Percentiles rank a stretch among this genome's conserved stretches.
These are phyloP conservation scores for Fusarium miscanthi DNA, from an alignment of 2,329 filamentous ascomycete species.

Conservation along the genomic window DNA sequence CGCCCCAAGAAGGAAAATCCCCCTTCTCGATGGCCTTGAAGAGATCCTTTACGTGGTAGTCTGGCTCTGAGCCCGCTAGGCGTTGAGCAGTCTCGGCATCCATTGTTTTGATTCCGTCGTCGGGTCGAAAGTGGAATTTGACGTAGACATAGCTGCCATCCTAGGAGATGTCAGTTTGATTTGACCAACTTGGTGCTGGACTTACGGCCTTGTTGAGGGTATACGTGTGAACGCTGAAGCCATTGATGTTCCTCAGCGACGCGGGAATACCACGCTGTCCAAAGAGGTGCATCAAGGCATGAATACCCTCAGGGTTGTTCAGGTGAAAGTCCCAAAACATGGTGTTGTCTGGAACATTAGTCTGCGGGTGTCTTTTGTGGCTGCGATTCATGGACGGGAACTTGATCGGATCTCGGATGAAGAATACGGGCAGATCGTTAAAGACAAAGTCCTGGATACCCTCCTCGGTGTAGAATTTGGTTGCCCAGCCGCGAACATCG, in stretches of 20 bases:
- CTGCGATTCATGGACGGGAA: slow-evolving; percentile 59
- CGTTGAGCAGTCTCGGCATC: slow-evolving; percentile 52
- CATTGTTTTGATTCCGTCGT: slow-evolving; percentile 58
- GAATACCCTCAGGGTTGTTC: slow-evolving; percentile 55
- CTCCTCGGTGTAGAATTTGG: slow-evolving; percentile 46
- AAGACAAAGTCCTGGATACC: slow-evolving; percentile 47
- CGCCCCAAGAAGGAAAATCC: slow-evolving; percentile 71
- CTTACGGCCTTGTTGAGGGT: slow-evolving; percentile 52
- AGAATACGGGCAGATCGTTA: slow-evolving; percentile 62
- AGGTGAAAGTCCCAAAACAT: slow-evolving; percentile 52
- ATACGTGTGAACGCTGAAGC: slow-evolving; percentile 61
- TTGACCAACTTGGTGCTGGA: accelerated
- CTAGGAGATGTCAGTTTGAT: background rate
- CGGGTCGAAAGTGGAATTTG: slow-evolving; percentile 62
- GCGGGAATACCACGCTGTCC: slow-evolving; percentile 60
- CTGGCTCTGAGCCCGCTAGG: slow-evolving; percentile 60
- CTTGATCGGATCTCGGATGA: slow-evolving; percentile 60
- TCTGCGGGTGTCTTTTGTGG: slow-evolving; percentile 58
- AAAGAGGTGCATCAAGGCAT: slow-evolving; percentile 64
- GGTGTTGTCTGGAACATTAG: slow-evolving; percentile 55
- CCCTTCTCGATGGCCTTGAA: slow-evolving; percentile 65
- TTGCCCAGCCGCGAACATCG: slow-evolving; percentile 73
- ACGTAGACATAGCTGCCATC: slow-evolving; percentile 62
- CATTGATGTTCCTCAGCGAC: slow-evolving; percentile 59
- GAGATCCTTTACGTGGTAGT: slow-evolving; percentile 55